Evolutionary conservation across 2,329 filamentous ascomycete genomes (phyloP), one percentile per base, ranked within the genome.

Genomic region (Parastagonospora avenae): DNA sequence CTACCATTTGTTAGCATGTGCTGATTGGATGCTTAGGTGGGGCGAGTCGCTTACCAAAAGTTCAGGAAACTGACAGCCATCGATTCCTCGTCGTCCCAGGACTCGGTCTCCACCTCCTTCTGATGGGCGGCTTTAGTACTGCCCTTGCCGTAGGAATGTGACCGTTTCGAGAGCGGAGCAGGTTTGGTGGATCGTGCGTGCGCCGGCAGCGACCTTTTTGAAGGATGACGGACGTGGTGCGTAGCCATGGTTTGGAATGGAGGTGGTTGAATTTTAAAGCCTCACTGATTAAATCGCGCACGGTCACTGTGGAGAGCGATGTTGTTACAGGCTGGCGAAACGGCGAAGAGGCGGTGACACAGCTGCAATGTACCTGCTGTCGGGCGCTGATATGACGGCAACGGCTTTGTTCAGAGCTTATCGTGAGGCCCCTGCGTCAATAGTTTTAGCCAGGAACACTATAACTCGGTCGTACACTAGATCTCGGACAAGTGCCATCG

Each of bases 21-120:
- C 28, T 40, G 16, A 16, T 50, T 37, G 31, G 41, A 8, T 29
- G 30, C 24, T 11, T n/a, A 31, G 27, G 8, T 33, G 33, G 49
- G 48, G 33, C 27, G 29, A 28, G 33, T 54, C 36, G 66, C 74
- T 46, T 68, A 82, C 80, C 80, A 82, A 70, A 77, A 82, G 54
- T 82, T 79, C 56, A 80, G 59, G 58, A 82, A 82, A 65, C 77
- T 79, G 48, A 75, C 72, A 46, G 78, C 77, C 77, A 82, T 81
- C 57, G 73, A 74, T 62, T 77, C 76, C 57, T 80, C 76, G 52
- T 80, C 77, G 40, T 77, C 74, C 39, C 46, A 46, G 36, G 19
- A 40, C 43, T 73, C 66, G 15, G 59, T 49, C 46, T 68, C 66
- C 15, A 43, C 46, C 42, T 68, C 64, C 53, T 63, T 64, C 43